These are phyloP conservation scores for Cystofilobasidium capitatum DNA, from an alignment of 768 basidiomycete genomes.

Conservation along the genomic window DNA sequence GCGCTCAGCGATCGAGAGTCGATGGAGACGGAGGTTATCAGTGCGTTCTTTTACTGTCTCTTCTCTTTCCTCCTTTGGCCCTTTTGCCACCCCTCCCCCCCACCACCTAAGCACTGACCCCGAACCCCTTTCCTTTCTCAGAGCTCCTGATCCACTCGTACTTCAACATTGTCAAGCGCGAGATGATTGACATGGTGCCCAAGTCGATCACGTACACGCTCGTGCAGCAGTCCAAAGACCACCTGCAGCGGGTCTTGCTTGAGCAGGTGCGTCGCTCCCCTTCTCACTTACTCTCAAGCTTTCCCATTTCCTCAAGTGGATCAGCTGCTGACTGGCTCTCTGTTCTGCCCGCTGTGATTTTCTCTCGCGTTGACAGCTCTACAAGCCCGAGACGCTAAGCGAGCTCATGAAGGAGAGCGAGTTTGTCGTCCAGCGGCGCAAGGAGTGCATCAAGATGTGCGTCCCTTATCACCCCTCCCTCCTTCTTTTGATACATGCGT, in stretches of 20 bases:
- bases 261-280: constrained; percentile 49
- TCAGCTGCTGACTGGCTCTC: neutral
- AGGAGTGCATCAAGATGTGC: constrained; percentile 81
- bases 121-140: constrained; percentile 36
- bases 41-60: constrained; percentile 48
- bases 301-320: neutral
- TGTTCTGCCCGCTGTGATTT: too few relatives aligned
- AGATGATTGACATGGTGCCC: constrained; percentile 25
- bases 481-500: neutral
- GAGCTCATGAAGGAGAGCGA: constrained; percentile 81
- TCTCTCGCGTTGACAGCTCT: constrained; percentile 45
- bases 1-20: constrained; percentile 88
- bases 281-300: neutral
- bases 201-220: constrained; percentile 88
- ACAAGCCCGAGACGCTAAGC: constrained; percentile 91
- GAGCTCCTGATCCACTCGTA: constrained; percentile 94
- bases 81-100: neutral
- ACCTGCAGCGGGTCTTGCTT: constrained; percentile 82
- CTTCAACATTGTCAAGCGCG: constrained; percentile 95
- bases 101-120: too few relatives aligned
- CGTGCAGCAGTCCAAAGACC: constrained; percentile 86
- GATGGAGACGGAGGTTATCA: constrained; percentile 99
- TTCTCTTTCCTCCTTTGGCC: neutral
- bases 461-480: neutral
- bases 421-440: constrained; percentile 74